Conservation (phyloP, 345 rosid species). For the Pistacia vera region DNA sequence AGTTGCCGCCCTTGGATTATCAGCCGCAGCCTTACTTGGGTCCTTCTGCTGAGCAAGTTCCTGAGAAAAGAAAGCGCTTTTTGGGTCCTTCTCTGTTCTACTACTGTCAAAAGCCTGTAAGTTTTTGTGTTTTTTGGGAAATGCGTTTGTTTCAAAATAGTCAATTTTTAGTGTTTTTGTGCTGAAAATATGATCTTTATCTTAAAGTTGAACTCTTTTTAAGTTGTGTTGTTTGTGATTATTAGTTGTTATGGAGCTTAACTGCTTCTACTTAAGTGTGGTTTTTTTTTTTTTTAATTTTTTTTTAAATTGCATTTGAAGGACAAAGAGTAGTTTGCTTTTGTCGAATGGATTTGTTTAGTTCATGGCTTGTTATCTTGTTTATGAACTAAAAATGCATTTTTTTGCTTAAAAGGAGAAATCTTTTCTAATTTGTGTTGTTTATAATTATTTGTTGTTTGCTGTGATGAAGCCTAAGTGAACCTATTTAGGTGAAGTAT, state of each 20-base stretch:
- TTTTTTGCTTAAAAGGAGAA: too few relatives aligned
- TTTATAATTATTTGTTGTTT: too few relatives aligned
- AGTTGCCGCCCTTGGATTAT: constrained; percentile 71
- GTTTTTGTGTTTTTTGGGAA: constrained; percentile 12
- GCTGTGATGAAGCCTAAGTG: too few relatives aligned
- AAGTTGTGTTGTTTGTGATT: neutral
- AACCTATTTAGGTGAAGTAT: too few relatives aligned
- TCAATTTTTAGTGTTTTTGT: too few relatives aligned
- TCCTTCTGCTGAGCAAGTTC: constrained; percentile 66
- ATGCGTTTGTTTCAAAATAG: too few relatives aligned
- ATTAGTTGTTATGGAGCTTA: too few relatives aligned
- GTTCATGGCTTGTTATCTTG: neutral
- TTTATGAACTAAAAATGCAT: neutral
- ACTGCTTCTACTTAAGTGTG: too few relatives aligned
- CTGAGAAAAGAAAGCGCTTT: constrained; percentile 76
- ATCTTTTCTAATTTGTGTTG: too few relatives aligned
- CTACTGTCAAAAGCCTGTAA: constrained; percentile 85
- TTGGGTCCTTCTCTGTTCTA: constrained; percentile 89
- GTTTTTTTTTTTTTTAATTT: constrained; percentile 12
- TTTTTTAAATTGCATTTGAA: neutral
- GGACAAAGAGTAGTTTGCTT: neutral
- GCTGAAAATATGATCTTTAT: neutral
- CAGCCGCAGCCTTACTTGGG: constrained; percentile 75
- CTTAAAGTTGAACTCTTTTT: neutral
- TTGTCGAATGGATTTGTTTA: neutral